Base-by-base conservation (phyloP, 2,329 filamentous ascomycete species). In the Plenodomus lindquistii region DNA sequence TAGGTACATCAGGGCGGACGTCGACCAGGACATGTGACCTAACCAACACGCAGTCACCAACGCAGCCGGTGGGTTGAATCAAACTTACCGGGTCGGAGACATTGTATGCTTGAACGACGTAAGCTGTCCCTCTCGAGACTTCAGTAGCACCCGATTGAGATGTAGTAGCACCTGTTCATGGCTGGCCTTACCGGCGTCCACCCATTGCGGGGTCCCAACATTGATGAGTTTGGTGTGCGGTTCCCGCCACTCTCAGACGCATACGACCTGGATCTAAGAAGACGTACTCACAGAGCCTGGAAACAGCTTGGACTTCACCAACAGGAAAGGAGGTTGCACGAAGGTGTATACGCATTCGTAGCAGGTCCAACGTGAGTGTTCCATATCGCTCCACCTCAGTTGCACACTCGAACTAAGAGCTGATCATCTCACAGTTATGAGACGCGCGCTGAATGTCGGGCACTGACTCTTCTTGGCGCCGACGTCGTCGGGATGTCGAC, bases 401-500 rank as follows among this genome's bases (percentile, higher is more conserved):
- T 22, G 27, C 27, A 37, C 43, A 48, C 36, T 16, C 11, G 20
- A 16, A 37, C 10, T 11, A 38, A 27, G 31, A 35, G 24, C 16
- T 31, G 40, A 55, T 67, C 50, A 57, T 19, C 38, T 19, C 9
- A 41, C 44, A 82, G 79, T 40, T 87, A 86, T 63, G 85, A 87
- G 64, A 87, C 84, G 2, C 75, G 85, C 51, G 83, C 84, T 1
- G 84, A 87, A 65, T 86, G 83, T 62, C 78, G 84, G 16, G 80
- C 86, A 78, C 74, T 87, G 50, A 76, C 77, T 34, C 74, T 74
- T 40, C 69, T 86, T 6, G 84, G 85, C 6, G 84, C 83, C n/a
- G 85, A 87, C 62, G 73, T 87, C n/a, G 85, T 87, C 2, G 85
- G 85, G 13, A 87, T 88, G 85, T 86, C 82, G 24, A 87, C 85